Evolutionary conservation across 1,284 basidiomycete species (phyloP).

Genomic region (Austroboletus niveus): DNA sequence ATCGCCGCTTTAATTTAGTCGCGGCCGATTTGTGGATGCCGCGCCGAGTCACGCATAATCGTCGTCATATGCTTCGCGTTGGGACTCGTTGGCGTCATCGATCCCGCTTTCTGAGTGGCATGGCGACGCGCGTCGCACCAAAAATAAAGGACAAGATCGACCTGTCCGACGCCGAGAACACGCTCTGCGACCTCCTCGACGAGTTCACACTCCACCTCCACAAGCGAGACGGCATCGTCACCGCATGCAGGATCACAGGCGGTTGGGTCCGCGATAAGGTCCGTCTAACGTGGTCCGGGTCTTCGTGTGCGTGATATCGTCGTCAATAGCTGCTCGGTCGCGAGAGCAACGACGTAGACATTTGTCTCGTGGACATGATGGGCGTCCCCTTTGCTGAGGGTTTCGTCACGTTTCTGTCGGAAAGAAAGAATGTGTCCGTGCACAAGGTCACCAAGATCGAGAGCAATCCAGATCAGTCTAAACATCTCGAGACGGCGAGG

Average conservation of each 20-base stretch:
- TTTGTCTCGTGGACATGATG: conserved; percentile 88
- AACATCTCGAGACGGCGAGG: conserved; percentile 97
- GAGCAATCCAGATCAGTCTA: conserved; percentile 95
- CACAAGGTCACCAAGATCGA: conserved; percentile 80
- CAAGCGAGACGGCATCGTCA: conserved; percentile 51
- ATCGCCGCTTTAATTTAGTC: conserved; percentile 22
- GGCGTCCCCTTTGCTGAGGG: conserved; percentile 87
- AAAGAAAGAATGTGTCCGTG: conserved; percentile 45
- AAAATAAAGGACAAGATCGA: conserved; percentile 36
- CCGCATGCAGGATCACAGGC: conserved; percentile 84
- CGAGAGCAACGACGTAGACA: conserved; percentile 91
- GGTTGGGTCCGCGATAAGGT: conserved; percentile 99
- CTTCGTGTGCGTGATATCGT: conserved; percentile 13
- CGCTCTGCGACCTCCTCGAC: conserved; percentile 65
- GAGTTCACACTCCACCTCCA: conserved; percentile 59
- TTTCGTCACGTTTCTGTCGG: conserved; percentile 69
- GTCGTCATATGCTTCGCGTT: neutral
- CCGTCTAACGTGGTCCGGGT: conserved; percentile 22
- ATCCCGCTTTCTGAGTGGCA: conserved; percentile 13
- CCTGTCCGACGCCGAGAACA: conserved; percentile 56
- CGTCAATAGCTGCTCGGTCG: conserved; percentile 71
- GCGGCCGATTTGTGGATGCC: neutral
- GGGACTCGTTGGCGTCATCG: conserved; percentile 9
- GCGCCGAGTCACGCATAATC: no score
- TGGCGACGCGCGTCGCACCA: conserved; percentile 34